Percentiles rank a stretch among this genome's conserved stretches.
Evolutionary conservation across 2,329 filamentous ascomycete species (phyloP).

Genomic region (Ceratocystis harringtonii): DNA sequence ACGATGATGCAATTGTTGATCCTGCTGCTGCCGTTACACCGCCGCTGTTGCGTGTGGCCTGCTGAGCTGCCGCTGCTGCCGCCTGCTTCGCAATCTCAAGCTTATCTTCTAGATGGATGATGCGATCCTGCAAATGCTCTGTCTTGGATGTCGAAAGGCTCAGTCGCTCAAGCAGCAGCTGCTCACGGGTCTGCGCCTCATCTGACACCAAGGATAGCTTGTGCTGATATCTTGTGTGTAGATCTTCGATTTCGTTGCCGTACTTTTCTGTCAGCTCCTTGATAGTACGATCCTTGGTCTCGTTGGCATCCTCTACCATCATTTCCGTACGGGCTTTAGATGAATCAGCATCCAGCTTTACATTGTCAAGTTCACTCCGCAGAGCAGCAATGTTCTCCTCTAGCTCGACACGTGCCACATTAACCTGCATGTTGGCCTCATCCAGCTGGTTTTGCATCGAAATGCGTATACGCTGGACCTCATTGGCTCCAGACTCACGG

Average conservation of each 20-base stretch:
- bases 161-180: slow-evolving; percentile 66
- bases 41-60: slow-evolving; percentile 44
- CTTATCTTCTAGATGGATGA: slow-evolving; percentile 75
- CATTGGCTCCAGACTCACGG: slow-evolving; percentile 60
- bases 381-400: slow-evolving; percentile 63
- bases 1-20: background rate
- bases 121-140: slow-evolving; percentile 71
- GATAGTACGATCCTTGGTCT: slow-evolving; percentile 45
- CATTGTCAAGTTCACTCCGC: slow-evolving; percentile 60
- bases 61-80: slow-evolving; percentile 66
- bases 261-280: slow-evolving; percentile 42
- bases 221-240: slow-evolving; percentile 60
- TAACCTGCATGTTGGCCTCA: slow-evolving; percentile 69
- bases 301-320: slow-evolving; percentile 65
- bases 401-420: slow-evolving; percentile 64
- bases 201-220: slow-evolving; percentile 60
- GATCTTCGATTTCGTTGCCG: slow-evolving; percentile 55
- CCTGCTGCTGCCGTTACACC: slow-evolving; percentile 20
- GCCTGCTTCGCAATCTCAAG: slow-evolving; percentile 80
- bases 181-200: slow-evolving; percentile 66
- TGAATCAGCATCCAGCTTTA: slow-evolving; percentile 66
- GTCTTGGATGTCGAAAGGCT: slow-evolving; percentile 71
- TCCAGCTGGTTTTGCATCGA: slow-evolving; percentile 72
- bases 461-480: slow-evolving; percentile 66
- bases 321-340: slow-evolving; percentile 69